Base-by-base conservation (phyloP, 2,329 filamentous ascomycete genomes). In the Aspergillus hiratsukae region DNA sequence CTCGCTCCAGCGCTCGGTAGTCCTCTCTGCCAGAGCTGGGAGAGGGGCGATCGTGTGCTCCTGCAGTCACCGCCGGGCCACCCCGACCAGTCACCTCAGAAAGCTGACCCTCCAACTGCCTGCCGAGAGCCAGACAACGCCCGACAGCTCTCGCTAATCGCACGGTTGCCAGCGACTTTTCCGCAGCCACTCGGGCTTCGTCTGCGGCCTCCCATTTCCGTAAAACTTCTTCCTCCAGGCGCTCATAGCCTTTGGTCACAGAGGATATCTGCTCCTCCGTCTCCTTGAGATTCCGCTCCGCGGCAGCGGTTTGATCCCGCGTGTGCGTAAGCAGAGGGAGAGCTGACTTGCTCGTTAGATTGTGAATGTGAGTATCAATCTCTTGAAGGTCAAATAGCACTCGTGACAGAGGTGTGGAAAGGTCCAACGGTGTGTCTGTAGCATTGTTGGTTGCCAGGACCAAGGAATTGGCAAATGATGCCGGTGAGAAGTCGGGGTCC, bases 361-460 rank as follows among this genome's bases (percentile, higher is more conserved):
- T 83, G 72, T 99, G 91, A 61, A 99, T 96, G 71, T 96, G 91
- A 0, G 92, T 96, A 75, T 97, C 93, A 63, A 99, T 88, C 75
- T 97, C 94, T 71, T 97, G 94, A 3, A 94, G 87, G 75, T 99
- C 94, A 75, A 99, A 99, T 6, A 97, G 85, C 4, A 97, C 92
- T 54, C 91, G 86, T 4, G 92, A 96, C 49, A 99, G 83, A 2
- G 94, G 93, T 17, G 94, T 97, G 5, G 91, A 93, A 56, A 99
- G 88, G 73, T 99, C 94, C 66, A 97, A 84, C 6, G 91, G 89
- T 1, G 87, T 87, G 75, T 97, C 94, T 64, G 88, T 90, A 57
- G 91, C 82, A 76, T 97, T 96, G 79, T 97, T 97, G 54, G 93
- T 97, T 41, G 87, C 83, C 56, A 92, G 85, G 50, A 97, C 89